Conservation (phyloP, 495 filamentous ascomycete species). For the Trichoderma parareesei region DNA sequence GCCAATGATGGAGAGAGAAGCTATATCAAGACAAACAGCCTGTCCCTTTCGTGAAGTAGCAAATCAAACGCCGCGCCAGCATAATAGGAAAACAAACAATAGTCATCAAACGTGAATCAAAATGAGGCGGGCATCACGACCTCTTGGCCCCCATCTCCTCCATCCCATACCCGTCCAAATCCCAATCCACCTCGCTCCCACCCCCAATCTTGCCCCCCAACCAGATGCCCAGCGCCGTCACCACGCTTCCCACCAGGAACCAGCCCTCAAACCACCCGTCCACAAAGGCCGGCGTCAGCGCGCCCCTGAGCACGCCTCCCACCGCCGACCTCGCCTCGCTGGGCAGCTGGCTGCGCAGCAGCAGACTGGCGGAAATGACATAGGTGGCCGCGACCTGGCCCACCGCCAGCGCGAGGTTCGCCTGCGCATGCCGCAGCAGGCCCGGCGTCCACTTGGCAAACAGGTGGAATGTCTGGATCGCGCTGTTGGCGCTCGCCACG, state of each 20-base stretch:
- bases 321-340: conserved; percentile 62
- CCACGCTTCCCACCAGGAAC: conserved; percentile 56
- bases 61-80: background rate
- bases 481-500: conserved; percentile 63
- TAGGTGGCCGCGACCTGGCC: conserved; percentile 73
- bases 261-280: conserved; percentile 82
- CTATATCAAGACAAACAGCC: background rate
- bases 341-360: conserved; percentile 66
- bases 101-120: background rate
- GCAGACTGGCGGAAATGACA: conserved; percentile 64
- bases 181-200: conserved; percentile 36
- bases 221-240: conserved; percentile 60
- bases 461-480: conserved; percentile 66
- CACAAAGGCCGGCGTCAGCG: conserved; percentile 44
- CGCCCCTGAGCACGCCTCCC: conserved; percentile 50
- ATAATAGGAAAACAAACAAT: background rate
- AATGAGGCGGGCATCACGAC: conserved; percentile 20
- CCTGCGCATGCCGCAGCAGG: conserved; percentile 51
- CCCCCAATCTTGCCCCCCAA: conserved; percentile 52
- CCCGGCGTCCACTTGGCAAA: conserved; percentile 62
- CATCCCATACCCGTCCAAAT: conserved; percentile 56
- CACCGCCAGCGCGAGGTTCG: conserved; percentile 63
- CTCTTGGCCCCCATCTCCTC: conserved; percentile 64
- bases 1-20: background rate
- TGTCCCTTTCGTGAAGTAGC: too few relatives aligned